Conservation (phyloP, 1,139 yeast species). For the Arxiozyma bovina region DNA sequence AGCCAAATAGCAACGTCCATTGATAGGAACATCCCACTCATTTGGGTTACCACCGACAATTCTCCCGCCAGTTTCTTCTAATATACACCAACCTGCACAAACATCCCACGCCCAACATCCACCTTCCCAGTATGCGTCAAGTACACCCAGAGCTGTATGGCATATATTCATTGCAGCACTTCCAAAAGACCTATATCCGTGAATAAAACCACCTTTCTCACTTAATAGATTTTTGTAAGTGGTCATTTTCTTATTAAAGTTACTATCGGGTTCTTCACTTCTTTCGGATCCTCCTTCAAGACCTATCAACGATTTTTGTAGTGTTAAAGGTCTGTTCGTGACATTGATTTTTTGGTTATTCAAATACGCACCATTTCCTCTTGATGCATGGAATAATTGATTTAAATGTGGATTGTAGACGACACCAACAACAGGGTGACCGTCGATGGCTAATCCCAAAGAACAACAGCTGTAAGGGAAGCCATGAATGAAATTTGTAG, state of each 20-base stretch:
- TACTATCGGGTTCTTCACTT: slow-evolving; percentile 36
- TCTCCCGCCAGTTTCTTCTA: slow-evolving; percentile 48
- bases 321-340: slow-evolving; percentile 31
- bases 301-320: slow-evolving; percentile 45
- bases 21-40: slow-evolving; percentile 40
- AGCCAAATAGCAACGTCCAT: slow-evolving; percentile 43
- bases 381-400: slow-evolving; percentile 42
- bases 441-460: slow-evolving; percentile 42
- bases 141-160: slow-evolving; percentile 44
- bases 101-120: slow-evolving; percentile 60
- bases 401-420: slow-evolving; percentile 48
- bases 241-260: slow-evolving; percentile 39
- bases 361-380: slow-evolving; percentile 45
- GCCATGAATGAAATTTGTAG: slow-evolving; percentile 51
- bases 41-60: slow-evolving; percentile 45
- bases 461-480: slow-evolving; percentile 54
- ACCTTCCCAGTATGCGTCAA: slow-evolving; percentile 57
- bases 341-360: slow-evolving; percentile 32
- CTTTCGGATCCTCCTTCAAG: slow-evolving; percentile 53
- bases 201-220: slow-evolving; percentile 42
- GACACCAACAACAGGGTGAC: slow-evolving; percentile 49
- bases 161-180: slow-evolving; percentile 53
- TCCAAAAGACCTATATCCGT: slow-evolving; percentile 50
- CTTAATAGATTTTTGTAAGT: slow-evolving; percentile 40
- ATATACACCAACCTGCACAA: slow-evolving; percentile 54